Conservation (phyloP, 1,139 yeast genomes). For the Candida anutae region DNA sequence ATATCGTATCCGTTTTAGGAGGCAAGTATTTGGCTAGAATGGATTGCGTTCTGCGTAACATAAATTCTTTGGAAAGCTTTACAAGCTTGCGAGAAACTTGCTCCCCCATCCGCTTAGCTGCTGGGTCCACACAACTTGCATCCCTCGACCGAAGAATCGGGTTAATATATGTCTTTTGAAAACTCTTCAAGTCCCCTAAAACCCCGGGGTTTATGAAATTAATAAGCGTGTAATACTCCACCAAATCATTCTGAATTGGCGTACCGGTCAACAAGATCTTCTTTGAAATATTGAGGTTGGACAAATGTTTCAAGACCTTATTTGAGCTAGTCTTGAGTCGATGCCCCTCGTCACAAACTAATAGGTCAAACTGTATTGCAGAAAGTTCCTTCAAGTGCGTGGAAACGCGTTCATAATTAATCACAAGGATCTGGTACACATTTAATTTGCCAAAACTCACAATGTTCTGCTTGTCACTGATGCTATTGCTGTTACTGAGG, state of each 20-base stretch:
- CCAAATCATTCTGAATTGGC: conserved; percentile 87
- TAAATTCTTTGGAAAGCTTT: conserved; percentile 54
- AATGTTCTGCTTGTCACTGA: conserved; percentile 53
- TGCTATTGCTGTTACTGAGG: conserved; percentile 34
- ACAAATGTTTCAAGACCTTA: conserved; percentile 60
- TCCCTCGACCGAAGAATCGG: conserved; percentile 77
- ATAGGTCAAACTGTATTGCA: conserved; percentile 51
- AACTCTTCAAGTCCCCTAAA: conserved; percentile 55
- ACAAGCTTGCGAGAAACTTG: conserved; percentile 56
- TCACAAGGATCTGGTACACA: conserved; percentile 74
- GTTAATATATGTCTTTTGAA: conserved; percentile 57
- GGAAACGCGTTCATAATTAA: conserved; percentile 80
- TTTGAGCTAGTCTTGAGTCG: conserved; percentile 65
- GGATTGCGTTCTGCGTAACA: conserved; percentile 62
- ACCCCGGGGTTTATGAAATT: conserved; percentile 82
- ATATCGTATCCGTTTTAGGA: conserved; percentile 66
- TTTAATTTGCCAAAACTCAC: conserved; percentile 55
- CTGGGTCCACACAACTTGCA: conserved; percentile 51
- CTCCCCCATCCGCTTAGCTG: conserved; percentile 48
- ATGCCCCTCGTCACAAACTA: conserved; percentile 95
- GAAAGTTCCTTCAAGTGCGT: conserved; percentile 48
- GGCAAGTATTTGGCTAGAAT: conserved; percentile 65
- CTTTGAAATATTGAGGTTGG: conserved; percentile 45
- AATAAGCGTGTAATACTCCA: conserved; percentile 73
- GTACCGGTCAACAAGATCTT: conserved; percentile 80